Evolutionary conservation across 352 stramenopile species (phyloP).

Genomic region (Phytophthora macrochlamydospora): DNA sequence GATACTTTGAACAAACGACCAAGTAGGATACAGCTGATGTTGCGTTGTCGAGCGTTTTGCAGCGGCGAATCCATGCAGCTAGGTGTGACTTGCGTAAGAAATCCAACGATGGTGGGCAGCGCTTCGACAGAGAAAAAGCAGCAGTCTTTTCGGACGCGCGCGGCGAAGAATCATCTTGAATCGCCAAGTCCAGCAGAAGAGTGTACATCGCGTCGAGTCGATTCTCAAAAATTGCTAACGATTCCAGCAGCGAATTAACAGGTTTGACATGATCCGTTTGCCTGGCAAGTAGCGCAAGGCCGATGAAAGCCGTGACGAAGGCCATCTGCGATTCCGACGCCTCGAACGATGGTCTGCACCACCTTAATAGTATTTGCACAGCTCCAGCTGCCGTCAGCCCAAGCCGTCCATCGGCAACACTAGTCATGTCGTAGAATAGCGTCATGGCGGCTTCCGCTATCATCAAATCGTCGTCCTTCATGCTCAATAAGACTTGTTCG

Average conservation of each 20-base stretch:
- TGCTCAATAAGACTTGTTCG: conserved; percentile 48
- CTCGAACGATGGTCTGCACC: conserved; percentile 36
- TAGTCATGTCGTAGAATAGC: conserved; percentile 68
- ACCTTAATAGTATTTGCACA: conserved; percentile 49
- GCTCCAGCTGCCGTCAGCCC: conserved; percentile 71
- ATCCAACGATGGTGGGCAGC: conserved; percentile 50
- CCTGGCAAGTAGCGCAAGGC: conserved; percentile 51
- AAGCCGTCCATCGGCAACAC: conserved; percentile 51
- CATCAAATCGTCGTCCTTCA: conserved; percentile 34
- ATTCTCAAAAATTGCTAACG: conserved; percentile 33
- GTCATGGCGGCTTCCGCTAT: conserved; percentile 49
- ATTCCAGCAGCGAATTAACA: conserved; percentile 27
- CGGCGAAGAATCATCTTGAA: conserved; percentile 18
- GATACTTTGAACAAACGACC: conserved; percentile 52
- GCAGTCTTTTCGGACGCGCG: conserved; percentile 35
- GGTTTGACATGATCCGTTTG: conserved; percentile 36
- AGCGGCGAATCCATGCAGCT: conserved; percentile 58
- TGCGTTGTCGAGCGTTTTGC: conserved; percentile 59
- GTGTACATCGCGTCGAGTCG: conserved; percentile 54
- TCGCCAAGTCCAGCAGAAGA: conserved; percentile 51
- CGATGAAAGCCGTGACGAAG: conserved; percentile 59
- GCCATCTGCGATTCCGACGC: conserved; percentile 34
- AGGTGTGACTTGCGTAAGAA: conserved; percentile 58
- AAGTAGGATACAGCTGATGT: conserved; percentile 77
- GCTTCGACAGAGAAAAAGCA: conserved; percentile 39